Evolutionary conservation across 2,329 filamentous ascomycete species (phyloP), one percentile per base, ranked within the genome.

Genomic region (Aspergillus sp.): DNA sequence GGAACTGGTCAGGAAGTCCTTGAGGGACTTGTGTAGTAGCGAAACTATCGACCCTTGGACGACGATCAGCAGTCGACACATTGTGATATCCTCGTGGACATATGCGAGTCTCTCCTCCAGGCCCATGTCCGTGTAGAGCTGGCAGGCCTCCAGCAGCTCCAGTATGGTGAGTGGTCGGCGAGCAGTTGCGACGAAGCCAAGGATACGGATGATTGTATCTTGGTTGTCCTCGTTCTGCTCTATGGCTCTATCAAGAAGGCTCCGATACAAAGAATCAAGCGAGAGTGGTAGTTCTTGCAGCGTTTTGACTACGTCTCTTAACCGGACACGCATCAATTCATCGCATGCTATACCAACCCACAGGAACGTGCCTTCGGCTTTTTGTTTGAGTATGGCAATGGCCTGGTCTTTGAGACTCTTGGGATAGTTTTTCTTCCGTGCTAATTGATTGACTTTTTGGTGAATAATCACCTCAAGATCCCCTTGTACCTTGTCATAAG

Each of bases 311-410:
- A 23, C 48, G 17, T 51, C 23, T 21, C 17, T 33, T 14, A 21
- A 41, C 41, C 23, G n/a, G 12, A 21, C 35, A 15, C 15, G 35
- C 35, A 37, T 37, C n/a, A 64, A 48, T 53, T 63, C 51, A 9
- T 31, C 19, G 46, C 53, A 63, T 2, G 55, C 61, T 43, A 65
- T 62, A 6, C 59, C 61, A 2, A 62, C 55, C 63, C 59, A 63
- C 23, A 63, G 35, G 23, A 63, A 65, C 4, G 59, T 65, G 14
- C 63, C 61, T 17, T 59, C 59, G n/a, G 61, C 59, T 40, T 62
- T 65, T 8, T 63, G 51, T 17, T 59, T 21, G 3, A 65, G 53
- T 2, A 62, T 58, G 27, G 53, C 8, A 23, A 43, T 52, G 31
- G 56, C 53, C 39, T 53, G 35, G 31, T 50, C 1, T n/a, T 9